Base-by-base conservation (phyloP, 2,329 filamentous ascomycete species). In the Byssothecium circinans region DNA sequence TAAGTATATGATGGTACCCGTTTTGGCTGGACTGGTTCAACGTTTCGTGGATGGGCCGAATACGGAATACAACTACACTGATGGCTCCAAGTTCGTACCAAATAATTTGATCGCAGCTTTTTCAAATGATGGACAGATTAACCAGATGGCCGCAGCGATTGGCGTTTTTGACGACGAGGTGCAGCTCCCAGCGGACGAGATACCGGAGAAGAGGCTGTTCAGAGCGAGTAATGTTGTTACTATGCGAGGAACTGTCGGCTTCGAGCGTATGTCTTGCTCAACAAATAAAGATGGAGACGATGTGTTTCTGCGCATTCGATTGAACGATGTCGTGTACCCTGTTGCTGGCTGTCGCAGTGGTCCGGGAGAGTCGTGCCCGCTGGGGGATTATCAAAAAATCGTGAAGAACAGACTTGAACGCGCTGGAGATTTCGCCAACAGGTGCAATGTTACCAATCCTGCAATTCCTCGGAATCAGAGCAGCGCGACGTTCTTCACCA, bases 61-160 rank as follows among this genome's bases (percentile, higher is more conserved):
- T 10, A 68, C 75, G 2, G 75, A 70, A 1, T 82, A 81, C 30
- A 75, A 65, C 2, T 71, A 68, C 11, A 67, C 68, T 3, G 75
- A 80, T 20, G 78, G 78, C 4, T 70, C 68, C 4, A 62, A 59
- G 0, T 83, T 81, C 52, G 59, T 65, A 2, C 61, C 85, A 0
- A 82, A 83, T 5, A 79, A 77, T 33, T 71, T 88, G 17, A 74
- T 86, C 10, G 78, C 83, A 41, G 76, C 76, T 1, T 88, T 88
- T 62, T 71, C 83, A 30, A 86, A 87, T 50, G 84, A 87, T 56
- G 83, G 84, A 3, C 84, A 87, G 58, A 75, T 87, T 33, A 82
- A 78, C 40, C 79, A 87, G 65, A 71, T 87, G 6, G 77, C 81
- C 0, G 78, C 81, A 1, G 77, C 78, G 5, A 77, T 79, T 14